Evolutionary conservation across 169 alveolate species (phyloP).

Genomic region (Babesia ovis): DNA sequence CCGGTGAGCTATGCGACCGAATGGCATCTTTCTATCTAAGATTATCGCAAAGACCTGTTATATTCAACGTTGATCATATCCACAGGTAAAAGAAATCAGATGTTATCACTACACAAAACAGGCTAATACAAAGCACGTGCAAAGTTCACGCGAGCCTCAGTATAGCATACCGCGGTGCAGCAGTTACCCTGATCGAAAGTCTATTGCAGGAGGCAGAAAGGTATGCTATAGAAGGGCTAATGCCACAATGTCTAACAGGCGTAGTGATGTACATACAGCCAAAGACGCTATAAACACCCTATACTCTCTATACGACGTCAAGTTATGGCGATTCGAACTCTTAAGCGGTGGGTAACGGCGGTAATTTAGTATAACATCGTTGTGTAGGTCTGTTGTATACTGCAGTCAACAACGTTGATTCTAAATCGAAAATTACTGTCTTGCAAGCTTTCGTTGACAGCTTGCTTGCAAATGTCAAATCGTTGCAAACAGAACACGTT

Average conservation of each 20-base stretch:
- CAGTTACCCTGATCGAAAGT: background rate
- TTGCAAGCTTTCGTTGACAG: background rate
- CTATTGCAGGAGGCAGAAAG: slow-evolving; percentile 46
- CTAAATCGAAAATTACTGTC: background rate
- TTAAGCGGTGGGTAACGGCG: slow-evolving; percentile 3
- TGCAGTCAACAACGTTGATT: slow-evolving; percentile 8
- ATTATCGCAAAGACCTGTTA: slow-evolving; percentile 31
- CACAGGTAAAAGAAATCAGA: slow-evolving; percentile 24
- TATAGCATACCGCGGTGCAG: background rate
- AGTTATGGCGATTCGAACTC: slow-evolving; percentile 9
- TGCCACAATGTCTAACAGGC: background rate
- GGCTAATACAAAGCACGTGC: slow-evolving; percentile 28
- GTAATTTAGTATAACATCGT: background rate
- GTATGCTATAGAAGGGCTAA: background rate
- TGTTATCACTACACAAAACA: background rate
- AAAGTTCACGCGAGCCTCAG: background rate
- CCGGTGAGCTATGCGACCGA: background rate
- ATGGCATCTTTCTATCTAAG: background rate
- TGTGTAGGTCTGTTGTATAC: slow-evolving; percentile 16
- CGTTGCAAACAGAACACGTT: background rate
- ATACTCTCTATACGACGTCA: background rate
- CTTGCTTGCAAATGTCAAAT: background rate
- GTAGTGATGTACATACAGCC: slow-evolving; percentile 21
- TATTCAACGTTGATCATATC: slow-evolving; percentile 36
- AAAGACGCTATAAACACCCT: background rate